Base-by-base conservation (phyloP, 2,329 filamentous ascomycete species). In the Lojkania enalia region DNA sequence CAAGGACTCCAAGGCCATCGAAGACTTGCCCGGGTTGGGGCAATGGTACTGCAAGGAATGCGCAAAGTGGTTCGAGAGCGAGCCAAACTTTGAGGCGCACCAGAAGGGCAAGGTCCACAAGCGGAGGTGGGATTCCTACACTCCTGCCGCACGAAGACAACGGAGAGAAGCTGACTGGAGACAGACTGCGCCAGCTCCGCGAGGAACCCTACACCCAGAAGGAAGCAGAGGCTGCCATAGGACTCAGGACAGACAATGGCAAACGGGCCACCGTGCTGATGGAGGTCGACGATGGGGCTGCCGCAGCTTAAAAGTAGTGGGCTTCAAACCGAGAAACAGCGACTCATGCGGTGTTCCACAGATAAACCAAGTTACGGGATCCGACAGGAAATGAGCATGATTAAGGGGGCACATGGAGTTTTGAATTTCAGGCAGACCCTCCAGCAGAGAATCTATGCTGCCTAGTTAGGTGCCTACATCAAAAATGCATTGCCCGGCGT, bases 61-160 rank as follows among this genome's bases (percentile, higher is more conserved):
- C 71, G 87, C 94, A 52, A 97, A 95, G 75, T 97, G 89, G 86
- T 97, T 95, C 69, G 92, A 97, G 70, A 87, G 84, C 38, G 87
- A 94, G 55, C 71, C 80, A 59, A 95, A 88, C 58, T 75, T 95
- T 46, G 77, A 79, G 25, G 78, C 82, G 20, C 94, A 99, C 72
- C 78, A 78, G 45, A 89, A 87, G 70, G 90, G 89, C 59, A 99
- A 96, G 74, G 89, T 88, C 54, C 94, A 99, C 74, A 96, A 91
- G 81, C 83, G 90, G 76, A 87, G 87, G 88, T 90, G 64, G 54
- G 70, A 63, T n/a, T n/a, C n/a, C n/a, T n/a, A n/a, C 21, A 15
- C 5, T 29, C 20, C 6, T 13, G 23, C 19, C 14, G n/a, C 12
- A n/a, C 7, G 23, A 27, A 27, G 30, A 16, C 30, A 33, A 16